Evolutionary conservation across 2,329 filamentous ascomycete genomes (phyloP).

Genomic region (Fusarium sp.): DNA sequence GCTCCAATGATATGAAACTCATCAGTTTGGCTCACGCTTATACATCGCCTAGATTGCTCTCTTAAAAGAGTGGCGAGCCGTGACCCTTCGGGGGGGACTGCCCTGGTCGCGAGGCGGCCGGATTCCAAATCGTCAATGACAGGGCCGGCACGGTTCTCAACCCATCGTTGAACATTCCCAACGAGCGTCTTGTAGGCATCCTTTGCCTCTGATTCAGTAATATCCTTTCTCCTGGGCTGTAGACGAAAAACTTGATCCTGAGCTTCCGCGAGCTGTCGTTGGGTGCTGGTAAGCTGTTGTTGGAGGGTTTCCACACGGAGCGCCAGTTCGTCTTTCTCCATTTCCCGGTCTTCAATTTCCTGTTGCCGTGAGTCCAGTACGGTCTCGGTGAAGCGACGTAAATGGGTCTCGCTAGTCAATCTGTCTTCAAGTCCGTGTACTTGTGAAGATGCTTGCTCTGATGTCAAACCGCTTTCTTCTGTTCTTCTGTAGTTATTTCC

Average conservation of each 20-base stretch:
- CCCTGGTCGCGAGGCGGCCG: constrained; percentile 43
- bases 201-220: constrained; percentile 53
- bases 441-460: constrained; percentile 25
- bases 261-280: constrained; percentile 49
- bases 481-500: constrained; percentile 5
- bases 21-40: constrained; percentile 49
- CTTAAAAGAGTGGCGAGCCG: constrained; percentile 52
- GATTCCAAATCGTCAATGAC: constrained; percentile 51
- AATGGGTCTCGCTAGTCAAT: constrained; percentile 49
- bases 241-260: constrained; percentile 51
- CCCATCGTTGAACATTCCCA: constrained; percentile 53
- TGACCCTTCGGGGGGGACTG: constrained; percentile 45
- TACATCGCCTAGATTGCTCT: constrained; percentile 51
- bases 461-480: constrained; percentile 10
- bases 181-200: constrained; percentile 51
- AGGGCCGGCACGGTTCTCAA: constrained; percentile 50
- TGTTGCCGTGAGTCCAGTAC: constrained; percentile 54
- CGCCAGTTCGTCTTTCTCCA: constrained; percentile 46
- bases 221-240: constrained; percentile 51
- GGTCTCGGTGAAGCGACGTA: constrained; percentile 53
- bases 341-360: constrained; percentile 51
- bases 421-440: constrained; percentile 42
- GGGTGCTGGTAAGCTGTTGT: constrained; percentile 48
- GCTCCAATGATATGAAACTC: constrained; percentile 52
- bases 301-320: constrained; percentile 48